Conservation (phyloP, 2,329 filamentous ascomycete species). For the Coniochaeta sp. region DNA sequence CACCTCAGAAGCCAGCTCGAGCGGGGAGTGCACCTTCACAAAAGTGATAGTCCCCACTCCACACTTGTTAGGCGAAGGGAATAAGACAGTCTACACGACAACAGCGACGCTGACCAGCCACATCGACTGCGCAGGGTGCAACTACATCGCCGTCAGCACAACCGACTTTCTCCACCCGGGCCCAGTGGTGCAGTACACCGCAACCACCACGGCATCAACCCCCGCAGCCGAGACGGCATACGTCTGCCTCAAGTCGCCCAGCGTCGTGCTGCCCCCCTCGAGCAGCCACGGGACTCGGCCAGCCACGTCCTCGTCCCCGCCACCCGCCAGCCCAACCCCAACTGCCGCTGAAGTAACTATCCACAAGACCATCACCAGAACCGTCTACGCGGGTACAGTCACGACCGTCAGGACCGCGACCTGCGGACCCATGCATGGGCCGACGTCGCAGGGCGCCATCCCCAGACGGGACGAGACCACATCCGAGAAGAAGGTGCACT, state of each 20-base stretch:
- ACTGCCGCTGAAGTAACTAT: not conserved
- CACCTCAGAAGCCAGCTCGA: not conserved
- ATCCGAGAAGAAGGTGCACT: not conserved
- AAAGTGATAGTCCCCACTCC: not conserved
- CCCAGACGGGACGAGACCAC: not conserved
- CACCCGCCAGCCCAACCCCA: not conserved
- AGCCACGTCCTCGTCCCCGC: not conserved
- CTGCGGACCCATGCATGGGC: not conserved
- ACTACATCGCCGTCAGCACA: conserved; percentile 3
- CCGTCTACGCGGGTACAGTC: not conserved
- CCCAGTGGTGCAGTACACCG: conserved; percentile 5
- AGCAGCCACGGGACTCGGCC: not conserved
- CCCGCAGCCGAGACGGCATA: not conserved
- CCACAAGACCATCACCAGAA: not conserved
- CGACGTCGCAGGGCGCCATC: not conserved
- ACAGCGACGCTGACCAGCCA: conserved; percentile 14
- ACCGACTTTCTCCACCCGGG: conserved; percentile 1
- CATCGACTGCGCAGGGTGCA: conserved; percentile 20
- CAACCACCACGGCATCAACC: conserved; percentile 4
- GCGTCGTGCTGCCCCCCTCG: not conserved
- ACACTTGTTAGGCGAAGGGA: not conserved
- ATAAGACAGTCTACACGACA: conserved; percentile 16
- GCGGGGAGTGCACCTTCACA: conserved; percentile 1
- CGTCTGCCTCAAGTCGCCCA: not conserved
- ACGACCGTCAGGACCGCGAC: not conserved